Percentiles rank a stretch among this genome's conserved stretches.
Evolutionary conservation across 2,329 filamentous ascomycete species (phyloP).

Genomic region (Monosporascus sp.): DNA sequence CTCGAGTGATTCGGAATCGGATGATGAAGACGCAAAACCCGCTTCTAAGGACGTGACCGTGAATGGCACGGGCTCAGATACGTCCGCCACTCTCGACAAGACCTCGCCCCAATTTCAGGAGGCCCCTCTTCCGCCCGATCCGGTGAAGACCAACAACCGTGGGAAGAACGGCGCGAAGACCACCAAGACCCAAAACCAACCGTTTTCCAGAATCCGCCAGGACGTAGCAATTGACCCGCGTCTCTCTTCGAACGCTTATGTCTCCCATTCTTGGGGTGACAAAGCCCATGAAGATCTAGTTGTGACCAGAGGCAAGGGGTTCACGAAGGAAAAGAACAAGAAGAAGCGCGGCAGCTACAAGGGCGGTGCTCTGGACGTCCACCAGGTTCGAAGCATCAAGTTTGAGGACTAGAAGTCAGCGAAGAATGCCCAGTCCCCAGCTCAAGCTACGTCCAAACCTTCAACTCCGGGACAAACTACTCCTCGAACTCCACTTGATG

Average conservation of each 20-base stretch:
- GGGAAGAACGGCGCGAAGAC: conserved; percentile 26
- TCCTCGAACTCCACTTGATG: not conserved
- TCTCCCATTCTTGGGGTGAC: conserved; percentile 82
- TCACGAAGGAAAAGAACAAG: conserved; percentile 99
- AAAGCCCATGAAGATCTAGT: conserved; percentile 83
- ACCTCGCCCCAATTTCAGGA: conserved; percentile 45
- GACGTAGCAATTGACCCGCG: conserved; percentile 62
- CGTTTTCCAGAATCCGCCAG: conserved; percentile 72
- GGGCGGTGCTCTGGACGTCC: conserved; percentile 81
- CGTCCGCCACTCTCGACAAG: conserved; percentile 44
- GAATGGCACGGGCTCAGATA: conserved; percentile 31
- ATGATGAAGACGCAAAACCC: conserved; percentile 28
- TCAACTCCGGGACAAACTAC: too few relatives aligned
- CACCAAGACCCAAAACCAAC: conserved; percentile 54
- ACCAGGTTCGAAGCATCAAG: conserved; percentile 79
- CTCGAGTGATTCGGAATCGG: conserved; percentile 34
- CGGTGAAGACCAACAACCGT: conserved; percentile 38
- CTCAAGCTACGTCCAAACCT: not conserved
- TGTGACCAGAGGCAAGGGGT: conserved; percentile 89
- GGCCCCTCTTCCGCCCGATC: conserved; percentile 50
- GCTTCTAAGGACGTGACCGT: conserved; percentile 18
- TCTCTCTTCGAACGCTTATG: conserved; percentile 74
- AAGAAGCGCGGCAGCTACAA: conserved; percentile 88
- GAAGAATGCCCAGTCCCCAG: not conserved
- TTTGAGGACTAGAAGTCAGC: conserved; percentile 71